phyloP scores from a whole-genome alignment of 108 stramenopile species.

The Aurantiochytrium sp. region DNA sequence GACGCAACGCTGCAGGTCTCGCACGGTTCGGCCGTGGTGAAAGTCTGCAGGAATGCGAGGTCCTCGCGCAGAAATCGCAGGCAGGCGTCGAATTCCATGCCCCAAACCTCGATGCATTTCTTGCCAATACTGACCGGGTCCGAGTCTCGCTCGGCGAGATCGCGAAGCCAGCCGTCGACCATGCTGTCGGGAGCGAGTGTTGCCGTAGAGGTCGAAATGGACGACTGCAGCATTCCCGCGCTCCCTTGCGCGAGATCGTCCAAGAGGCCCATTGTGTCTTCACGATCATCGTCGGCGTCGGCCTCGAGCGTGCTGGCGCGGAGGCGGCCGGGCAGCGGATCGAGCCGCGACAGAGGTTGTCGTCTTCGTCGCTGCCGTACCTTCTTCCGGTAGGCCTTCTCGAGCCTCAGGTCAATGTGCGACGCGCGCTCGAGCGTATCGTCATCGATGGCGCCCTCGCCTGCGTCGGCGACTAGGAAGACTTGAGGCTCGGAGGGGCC shows the following conservation, averaged over 20 bases:
- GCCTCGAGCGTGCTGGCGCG: too few species aligned
- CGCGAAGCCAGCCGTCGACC: background rate
- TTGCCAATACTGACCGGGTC: background rate
- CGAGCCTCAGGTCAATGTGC: background rate
- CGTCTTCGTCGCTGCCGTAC: background rate
- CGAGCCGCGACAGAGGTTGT: background rate
- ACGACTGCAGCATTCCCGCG: background rate
- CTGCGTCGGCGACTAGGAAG: too few species aligned
- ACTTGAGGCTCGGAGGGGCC: background rate
- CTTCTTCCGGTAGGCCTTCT: background rate
- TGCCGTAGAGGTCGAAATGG: background rate
- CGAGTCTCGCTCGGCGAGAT: background rate
- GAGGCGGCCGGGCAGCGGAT: background rate
- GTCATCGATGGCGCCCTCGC: background rate
- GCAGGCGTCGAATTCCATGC: background rate
- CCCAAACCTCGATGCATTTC: background rate
- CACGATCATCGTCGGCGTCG: too few species aligned
- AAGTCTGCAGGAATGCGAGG: background rate
- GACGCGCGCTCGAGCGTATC: background rate
- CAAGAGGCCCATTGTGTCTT: too few species aligned
- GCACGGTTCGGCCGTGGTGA: too few species aligned
- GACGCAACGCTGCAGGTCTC: too few species aligned
- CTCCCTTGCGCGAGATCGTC: background rate
- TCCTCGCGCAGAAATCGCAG: background rate
- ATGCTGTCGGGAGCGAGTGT: background rate